A percentile compares a stretch with the other conserved stretches of the same genome.
Conservation (phyloP, 2,329 filamentous ascomycete species). For the Pleomassaria siparia region DNA sequence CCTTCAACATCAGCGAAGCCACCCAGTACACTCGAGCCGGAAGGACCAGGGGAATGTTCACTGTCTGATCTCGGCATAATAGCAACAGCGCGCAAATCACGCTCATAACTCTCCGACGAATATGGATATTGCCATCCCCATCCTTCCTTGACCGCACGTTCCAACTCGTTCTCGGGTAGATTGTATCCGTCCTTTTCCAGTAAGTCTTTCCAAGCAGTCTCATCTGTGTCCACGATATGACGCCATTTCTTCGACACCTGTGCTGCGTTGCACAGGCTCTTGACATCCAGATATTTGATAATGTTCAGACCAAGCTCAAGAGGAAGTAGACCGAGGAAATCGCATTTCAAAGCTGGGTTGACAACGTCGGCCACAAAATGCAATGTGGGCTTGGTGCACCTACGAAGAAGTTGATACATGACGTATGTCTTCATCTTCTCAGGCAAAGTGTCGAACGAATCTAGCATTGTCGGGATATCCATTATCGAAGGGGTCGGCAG, state of each 20-base stretch:
- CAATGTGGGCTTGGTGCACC: constrained; percentile 84
- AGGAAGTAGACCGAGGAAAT: constrained; percentile 83
- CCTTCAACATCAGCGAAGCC: constrained; percentile 28
- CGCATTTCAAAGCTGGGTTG: constrained; percentile 91
- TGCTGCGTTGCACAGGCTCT: constrained; percentile 84
- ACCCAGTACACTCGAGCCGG: constrained; percentile 19
- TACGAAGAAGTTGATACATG: constrained; percentile 91
- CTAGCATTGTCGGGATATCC: constrained; percentile 83
- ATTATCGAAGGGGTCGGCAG: constrained; percentile 54
- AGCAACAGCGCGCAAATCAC: constrained; percentile 68
- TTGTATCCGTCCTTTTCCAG: constrained; percentile 82
- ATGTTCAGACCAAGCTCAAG: constrained; percentile 86
- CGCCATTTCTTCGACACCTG: constrained; percentile 96
- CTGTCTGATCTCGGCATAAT: constrained; percentile 42
- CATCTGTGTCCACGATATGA: constrained; percentile 85
- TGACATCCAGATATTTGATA: constrained; percentile 79
- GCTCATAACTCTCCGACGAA: constrained; percentile 73
- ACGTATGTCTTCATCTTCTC: constrained; percentile 91
- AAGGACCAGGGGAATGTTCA: constrained; percentile 32
- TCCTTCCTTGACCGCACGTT: constrained; percentile 82
- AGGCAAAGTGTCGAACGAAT: constrained; percentile 88
- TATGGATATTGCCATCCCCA: constrained; percentile 97
- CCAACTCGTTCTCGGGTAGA: constrained; percentile 78
- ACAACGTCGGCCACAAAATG: constrained; percentile 88
- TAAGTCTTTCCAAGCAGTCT: constrained; percentile 92